Evolutionary conservation across 306 rosid genomes (phyloP).

Genomic region (Dryas drummondii): DNA sequence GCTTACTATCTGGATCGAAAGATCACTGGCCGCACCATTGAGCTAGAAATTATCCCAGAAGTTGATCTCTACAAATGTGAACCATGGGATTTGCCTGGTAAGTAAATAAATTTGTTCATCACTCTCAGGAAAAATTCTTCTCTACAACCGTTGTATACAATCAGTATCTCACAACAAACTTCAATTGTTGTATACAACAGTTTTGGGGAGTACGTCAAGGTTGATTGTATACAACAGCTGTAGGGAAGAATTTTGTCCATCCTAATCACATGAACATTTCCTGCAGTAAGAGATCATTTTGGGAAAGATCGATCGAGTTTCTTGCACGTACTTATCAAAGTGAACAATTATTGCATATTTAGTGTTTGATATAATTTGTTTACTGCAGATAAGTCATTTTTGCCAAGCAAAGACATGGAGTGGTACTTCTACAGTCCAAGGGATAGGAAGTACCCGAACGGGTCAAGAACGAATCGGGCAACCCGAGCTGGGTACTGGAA

Average conservation of each 20-base stretch:
- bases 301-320: no score
- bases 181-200: no score
- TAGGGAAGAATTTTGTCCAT: no score
- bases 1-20: constrained; percentile 88
- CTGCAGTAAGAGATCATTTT: no score
- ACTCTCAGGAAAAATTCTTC: no score
- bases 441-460: constrained; percentile 93
- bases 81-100: constrained; percentile 99
- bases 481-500: constrained; percentile 93
- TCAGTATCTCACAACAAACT: no score
- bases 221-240: no score
- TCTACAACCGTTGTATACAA: no score
- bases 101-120: not conserved
- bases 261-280: no score
- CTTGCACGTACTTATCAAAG: no score
- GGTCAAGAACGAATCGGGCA: constrained; percentile 94
- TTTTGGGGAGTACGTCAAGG: no score
- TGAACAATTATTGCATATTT: no score
- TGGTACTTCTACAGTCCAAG: constrained; percentile 96
- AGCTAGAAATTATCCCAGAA: constrained; percentile 92
- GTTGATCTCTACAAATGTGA: constrained; percentile 95
- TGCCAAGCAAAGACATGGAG: constrained; percentile 95
- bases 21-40: constrained; percentile 80
- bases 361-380: not conserved
- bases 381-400: constrained; percentile 63